Conservation (phyloP, 1,139 yeast species). For the Arxiozyma slooffiae region DNA sequence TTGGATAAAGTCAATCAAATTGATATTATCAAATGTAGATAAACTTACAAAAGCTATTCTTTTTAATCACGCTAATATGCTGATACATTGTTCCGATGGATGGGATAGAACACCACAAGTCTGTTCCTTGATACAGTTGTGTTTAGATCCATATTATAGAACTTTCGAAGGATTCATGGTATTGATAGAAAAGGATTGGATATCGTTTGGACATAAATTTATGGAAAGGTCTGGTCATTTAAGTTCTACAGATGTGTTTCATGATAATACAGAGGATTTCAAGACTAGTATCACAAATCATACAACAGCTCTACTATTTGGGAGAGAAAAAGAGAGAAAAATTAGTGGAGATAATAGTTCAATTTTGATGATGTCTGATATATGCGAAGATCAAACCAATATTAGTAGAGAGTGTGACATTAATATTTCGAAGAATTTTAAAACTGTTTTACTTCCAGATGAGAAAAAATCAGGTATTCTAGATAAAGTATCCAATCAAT, state of each 20-base stretch:
- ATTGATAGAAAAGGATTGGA: conserved; percentile 88
- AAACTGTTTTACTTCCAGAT: neutral
- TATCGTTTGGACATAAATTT: conserved; percentile 87
- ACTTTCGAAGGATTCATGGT: conserved; percentile 81
- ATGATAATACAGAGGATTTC: conserved; percentile 24
- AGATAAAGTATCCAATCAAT: neutral
- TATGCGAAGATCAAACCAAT: neutral
- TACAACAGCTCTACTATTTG: conserved; percentile 9
- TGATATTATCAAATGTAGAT: conserved; percentile 67
- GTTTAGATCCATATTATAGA: conserved; percentile 83
- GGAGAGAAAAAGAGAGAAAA: conserved; percentile 8
- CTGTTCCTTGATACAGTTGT: conserved; percentile 71
- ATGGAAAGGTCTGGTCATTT: conserved; percentile 72
- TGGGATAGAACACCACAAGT: conserved; percentile 97
- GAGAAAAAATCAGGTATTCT: neutral
- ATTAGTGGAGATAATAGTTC: conserved; percentile 28
- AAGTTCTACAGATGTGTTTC: conserved; percentile 37
- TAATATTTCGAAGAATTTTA: neutral
- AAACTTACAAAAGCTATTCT: conserved; percentile 71
- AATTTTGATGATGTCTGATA: neutral
- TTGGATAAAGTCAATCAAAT: conserved; percentile 69
- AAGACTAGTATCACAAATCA: conserved; percentile 8
- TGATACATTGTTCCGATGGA: conserved; percentile 94
- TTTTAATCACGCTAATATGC: conserved; percentile 68
- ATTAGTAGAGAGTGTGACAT: neutral